phyloP scores from a whole-genome alignment of 768 basidiomycete species.

The Boletus reticulatus region DNA sequence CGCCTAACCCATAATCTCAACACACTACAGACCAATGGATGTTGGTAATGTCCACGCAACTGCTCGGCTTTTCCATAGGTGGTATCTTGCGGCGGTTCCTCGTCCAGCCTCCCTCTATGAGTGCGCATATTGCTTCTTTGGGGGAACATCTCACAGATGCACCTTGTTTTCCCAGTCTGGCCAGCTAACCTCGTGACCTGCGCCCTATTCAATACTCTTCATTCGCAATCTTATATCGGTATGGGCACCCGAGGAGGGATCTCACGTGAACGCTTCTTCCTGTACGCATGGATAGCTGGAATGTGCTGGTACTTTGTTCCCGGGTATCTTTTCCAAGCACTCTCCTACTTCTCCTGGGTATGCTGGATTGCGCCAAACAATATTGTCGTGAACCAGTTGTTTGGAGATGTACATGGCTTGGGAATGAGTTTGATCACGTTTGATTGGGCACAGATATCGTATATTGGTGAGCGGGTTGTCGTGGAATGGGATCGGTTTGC shows the following conservation, averaged over 20 bases:
- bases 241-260: constrained; percentile 44
- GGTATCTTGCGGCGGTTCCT: constrained; percentile 61
- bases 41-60: constrained; percentile 68
- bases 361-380: constrained; percentile 74
- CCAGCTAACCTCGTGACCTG: constrained; percentile 68
- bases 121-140: constrained; percentile 29
- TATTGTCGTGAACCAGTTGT: constrained; percentile 68
- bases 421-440: constrained; percentile 79
- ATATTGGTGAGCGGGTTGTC: constrained; percentile 17
- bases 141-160: not conserved
- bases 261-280: constrained; percentile 53
- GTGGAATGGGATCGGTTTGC: not conserved
- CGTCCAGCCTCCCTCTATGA: constrained; percentile 64
- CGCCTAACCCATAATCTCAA: not conserved
- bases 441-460: constrained; percentile 72
- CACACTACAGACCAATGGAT: constrained; percentile 49
- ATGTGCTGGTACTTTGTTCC: constrained; percentile 58
- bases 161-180: constrained; percentile 58
- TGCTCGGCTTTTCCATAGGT: constrained; percentile 63
- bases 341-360: constrained; percentile 59
- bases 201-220: constrained; percentile 72
- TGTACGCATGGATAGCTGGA: constrained; percentile 35
- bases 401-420: constrained; percentile 54
- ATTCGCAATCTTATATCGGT: constrained; percentile 49
- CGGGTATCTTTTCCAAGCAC: constrained; percentile 68